Conservation (phyloP, 768 basidiomycete species). For the Tubosaeta sp. region DNA sequence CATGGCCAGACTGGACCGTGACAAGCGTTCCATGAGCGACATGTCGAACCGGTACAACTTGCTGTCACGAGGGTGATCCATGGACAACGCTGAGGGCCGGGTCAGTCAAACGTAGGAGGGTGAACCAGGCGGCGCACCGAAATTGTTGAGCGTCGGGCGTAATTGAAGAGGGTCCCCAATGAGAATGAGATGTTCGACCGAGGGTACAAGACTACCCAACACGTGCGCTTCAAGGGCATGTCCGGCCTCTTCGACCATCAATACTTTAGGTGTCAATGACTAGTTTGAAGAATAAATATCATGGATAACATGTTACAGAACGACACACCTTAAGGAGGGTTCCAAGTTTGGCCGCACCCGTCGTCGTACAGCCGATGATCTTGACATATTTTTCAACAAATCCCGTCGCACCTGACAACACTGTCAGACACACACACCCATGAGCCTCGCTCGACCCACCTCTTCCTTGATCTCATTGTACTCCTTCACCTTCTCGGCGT, state of each 20-base stretch:
- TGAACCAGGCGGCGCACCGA: slow-evolving; percentile 35
- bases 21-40: slow-evolving; percentile 73
- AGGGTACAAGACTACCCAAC: slow-evolving; percentile 55
- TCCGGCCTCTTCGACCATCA: slow-evolving; percentile 78
- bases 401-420: slow-evolving; percentile 48
- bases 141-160: slow-evolving; percentile 63
- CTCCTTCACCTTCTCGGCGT: slow-evolving; percentile 36
- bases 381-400: slow-evolving; percentile 49
- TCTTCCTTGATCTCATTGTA: slow-evolving; percentile 47
- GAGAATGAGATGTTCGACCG: slow-evolving; percentile 68
- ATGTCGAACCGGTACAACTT: slow-evolving; percentile 62
- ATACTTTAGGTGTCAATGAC: slow-evolving; percentile 55
- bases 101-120: neutral
- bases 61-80: slow-evolving; percentile 56
- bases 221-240: slow-evolving; percentile 80
- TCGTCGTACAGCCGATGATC: slow-evolving; percentile 76
- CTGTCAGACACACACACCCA: neutral
- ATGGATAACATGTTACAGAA: neutral
- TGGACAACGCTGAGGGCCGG: slow-evolving; percentile 49
- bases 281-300: slow-evolving; percentile 20
- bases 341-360: slow-evolving; percentile 66
- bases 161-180: slow-evolving; percentile 79
- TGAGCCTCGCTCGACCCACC: slow-evolving; percentile 33
- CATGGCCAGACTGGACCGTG: slow-evolving; percentile 55
- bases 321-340: slow-evolving; percentile 50